Evolutionary conservation across 169 alveolate species (phyloP), one percentile per base, ranked within the genome.

Genomic region (Plasmodium yoelii): DNA sequence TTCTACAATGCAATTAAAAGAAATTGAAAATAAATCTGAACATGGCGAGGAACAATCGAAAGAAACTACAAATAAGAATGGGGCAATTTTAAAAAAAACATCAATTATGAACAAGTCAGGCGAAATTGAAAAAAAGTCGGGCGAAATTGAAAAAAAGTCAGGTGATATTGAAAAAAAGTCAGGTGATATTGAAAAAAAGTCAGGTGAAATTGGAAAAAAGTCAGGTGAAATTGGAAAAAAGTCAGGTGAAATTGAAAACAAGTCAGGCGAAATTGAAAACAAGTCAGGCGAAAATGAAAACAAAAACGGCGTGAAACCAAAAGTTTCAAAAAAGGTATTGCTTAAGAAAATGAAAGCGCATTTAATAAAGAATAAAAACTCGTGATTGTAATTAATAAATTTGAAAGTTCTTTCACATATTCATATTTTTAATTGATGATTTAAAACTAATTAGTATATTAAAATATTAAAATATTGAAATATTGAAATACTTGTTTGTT

Each of bases 331-430:
- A 49, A 69, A 69, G 12, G 49, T 26, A 12, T 46, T 69, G 0
- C 51, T 69, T 5, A 19, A 19, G 15, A 69, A 69, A 69, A 69
- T 69, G 47, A 69, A 69, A 26, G 65, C 80, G 2, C 65, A 65
- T 3, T 15, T 12, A 6, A 15, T 26, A 3, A 69, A 69, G 51
- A 12, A 69, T 51, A 51, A 51, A 15, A 15, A 22, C n/a, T 51
- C 1, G 6, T 51, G 5, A 0, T 34, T 34, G 42, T 34, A 34
- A 34, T 34, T 34, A 34, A 34, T 34, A 34, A 34, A 34, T 3
- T 34, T 34, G 42, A 34, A 34, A 34, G 42, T 4, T 34, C 42
- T 34, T 34, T 34, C 42, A 34, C 4, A 34, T 34, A 34, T 34
- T 34, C 42, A 34, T 28, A 2, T 28, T 34, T 28, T 34, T 34